Percentiles rank a stretch among this genome's conserved stretches.
Conservation (phyloP, 306 rosid genomes). For the Cyclanthera cordifolia region DNA sequence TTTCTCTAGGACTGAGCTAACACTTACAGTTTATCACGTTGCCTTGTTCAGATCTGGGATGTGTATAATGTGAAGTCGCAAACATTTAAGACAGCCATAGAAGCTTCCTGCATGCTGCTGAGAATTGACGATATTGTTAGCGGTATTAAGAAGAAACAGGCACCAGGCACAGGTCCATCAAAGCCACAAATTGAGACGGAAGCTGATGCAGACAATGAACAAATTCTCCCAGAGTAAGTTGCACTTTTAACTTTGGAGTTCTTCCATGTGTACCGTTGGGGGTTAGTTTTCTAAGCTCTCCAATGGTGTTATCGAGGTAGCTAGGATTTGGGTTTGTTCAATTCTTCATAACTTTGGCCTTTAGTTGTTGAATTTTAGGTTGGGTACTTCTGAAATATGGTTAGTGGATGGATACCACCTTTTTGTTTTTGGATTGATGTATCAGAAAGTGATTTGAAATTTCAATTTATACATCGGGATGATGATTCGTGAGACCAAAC, state of each 20-base stretch:
- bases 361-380: background rate
- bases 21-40: background rate
- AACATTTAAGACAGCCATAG: conserved; percentile 94
- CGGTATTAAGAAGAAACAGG: conserved; percentile 86
- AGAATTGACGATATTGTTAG: conserved; percentile 97
- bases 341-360: background rate
- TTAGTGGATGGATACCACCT: background rate
- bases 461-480: background rate
- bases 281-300: background rate
- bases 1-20: background rate
- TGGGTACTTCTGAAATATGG: background rate
- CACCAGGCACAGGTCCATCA: conserved; percentile 51
- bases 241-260: background rate
- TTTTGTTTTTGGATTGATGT: background rate
- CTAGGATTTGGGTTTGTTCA: background rate
- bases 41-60: conserved; percentile 23
- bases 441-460: background rate
- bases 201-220: conserved; percentile 86
- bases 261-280: background rate
- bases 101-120: conserved; percentile 95
- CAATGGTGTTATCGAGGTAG: background rate
- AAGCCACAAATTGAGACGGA: conserved; percentile 82
- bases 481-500: background rate
- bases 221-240: conserved; percentile 72
- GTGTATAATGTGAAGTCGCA: conserved; percentile 94